Evolutionary conservation across 2,329 filamentous ascomycete species (phyloP).

Genomic region (Hymenoscyphus albidus): DNA sequence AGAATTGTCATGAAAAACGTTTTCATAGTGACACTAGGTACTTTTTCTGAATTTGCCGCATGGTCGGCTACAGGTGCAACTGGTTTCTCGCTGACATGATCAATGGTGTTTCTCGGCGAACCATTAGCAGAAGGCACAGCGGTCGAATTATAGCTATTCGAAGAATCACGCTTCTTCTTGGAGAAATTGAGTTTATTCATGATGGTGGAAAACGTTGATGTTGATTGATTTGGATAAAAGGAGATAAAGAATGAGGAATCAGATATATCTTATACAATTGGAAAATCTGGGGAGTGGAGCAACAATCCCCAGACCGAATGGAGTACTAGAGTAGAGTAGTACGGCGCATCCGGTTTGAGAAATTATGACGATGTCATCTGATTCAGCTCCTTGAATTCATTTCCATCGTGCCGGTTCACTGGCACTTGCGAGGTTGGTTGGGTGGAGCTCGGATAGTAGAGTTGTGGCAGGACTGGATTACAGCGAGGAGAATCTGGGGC

Average conservation of each 20-base stretch:
- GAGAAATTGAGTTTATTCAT: conserved; percentile 15
- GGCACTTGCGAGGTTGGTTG: neutral
- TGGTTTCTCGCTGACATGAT: conserved; percentile 4
- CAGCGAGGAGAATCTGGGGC: neutral
- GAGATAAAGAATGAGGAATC: neutral
- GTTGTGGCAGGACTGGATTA: neutral
- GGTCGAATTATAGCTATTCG: conserved; percentile 13
- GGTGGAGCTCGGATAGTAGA: neutral
- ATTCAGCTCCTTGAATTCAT: neutral
- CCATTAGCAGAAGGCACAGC: neutral
- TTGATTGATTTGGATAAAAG: neutral
- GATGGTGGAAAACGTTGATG: neutral
- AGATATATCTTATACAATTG: neutral
- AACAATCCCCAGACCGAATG: neutral
- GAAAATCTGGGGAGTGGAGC: conserved; percentile 1
- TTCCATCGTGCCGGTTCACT: neutral
- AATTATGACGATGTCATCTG: neutral
- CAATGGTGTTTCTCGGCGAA: conserved; percentile 1
- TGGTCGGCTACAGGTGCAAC: neutral
- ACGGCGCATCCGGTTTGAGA: neutral
- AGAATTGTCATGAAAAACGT: conserved; percentile 26
- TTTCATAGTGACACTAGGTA: conserved; percentile 19
- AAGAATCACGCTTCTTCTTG: conserved; percentile 13
- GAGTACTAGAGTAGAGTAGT: neutral
- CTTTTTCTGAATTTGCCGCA: conserved; percentile 1